A percentile compares a stretch with the other conserved stretches of the same genome.
Conservation (phyloP, 1,284 basidiomycete genomes). For the Bondarzewia mesenterica region DNA sequence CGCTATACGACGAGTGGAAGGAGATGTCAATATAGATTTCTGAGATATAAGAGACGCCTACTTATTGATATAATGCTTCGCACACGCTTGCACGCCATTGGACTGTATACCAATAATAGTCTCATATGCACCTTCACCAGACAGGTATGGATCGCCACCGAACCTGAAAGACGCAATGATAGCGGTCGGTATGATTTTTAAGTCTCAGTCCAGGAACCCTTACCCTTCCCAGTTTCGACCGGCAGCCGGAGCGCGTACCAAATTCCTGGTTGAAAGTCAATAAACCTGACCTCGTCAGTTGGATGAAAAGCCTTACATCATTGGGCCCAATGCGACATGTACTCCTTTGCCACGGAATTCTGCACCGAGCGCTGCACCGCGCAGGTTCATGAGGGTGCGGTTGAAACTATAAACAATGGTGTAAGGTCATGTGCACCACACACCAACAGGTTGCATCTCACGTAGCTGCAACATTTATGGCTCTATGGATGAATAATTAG, state of each 20-base stretch:
- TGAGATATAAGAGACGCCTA: constrained; percentile 9
- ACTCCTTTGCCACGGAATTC: constrained; percentile 68
- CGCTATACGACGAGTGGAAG: constrained; percentile 23
- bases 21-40: background rate
- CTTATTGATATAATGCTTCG: constrained; percentile 61
- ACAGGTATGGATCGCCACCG: constrained; percentile 55
- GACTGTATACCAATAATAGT: constrained; percentile 55
- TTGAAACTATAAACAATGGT: constrained; percentile 39
- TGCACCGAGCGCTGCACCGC: constrained; percentile 56
- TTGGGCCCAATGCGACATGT: constrained; percentile 53
- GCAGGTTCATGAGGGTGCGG: constrained; percentile 53
- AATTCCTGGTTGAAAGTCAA: constrained; percentile 31
- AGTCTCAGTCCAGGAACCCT: background rate
- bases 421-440: background rate
- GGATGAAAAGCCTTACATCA: constrained; percentile 27
- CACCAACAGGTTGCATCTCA: constrained; percentile 16
- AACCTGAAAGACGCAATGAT: constrained; percentile 25
- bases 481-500: constrained; percentile 27
- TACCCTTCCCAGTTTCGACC: constrained; percentile 71
- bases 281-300: background rate
- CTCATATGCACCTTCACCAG: constrained; percentile 53
- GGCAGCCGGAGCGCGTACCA: constrained; percentile 53
- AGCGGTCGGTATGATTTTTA: background rate
- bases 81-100: constrained; percentile 47
- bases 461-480: constrained; percentile 67